Evolutionary conservation across 768 basidiomycete species (phyloP).

Genomic region (Fibroporia radiculosa): DNA sequence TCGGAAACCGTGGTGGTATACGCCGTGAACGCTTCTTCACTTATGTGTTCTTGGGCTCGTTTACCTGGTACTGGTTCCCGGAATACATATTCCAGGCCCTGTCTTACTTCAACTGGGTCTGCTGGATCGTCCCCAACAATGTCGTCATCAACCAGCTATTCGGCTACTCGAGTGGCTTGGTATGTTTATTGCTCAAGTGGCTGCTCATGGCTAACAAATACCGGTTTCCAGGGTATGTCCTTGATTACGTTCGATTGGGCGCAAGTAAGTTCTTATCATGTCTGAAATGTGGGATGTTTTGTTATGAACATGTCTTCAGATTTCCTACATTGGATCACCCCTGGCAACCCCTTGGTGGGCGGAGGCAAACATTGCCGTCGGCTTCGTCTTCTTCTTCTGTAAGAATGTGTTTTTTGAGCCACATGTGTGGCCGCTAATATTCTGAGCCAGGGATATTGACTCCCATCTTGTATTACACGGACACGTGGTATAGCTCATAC

Average conservation of each 20-base stretch:
- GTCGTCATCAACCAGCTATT: conserved; percentile 43
- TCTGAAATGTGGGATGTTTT: no score
- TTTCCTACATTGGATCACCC: conserved; percentile 60
- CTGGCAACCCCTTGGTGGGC: conserved; percentile 76
- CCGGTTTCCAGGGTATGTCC: conserved; percentile 37
- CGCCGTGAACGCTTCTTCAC: conserved; percentile 75
- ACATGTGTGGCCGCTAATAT: background rate
- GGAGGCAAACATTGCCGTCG: conserved; percentile 53
- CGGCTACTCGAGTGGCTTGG: conserved; percentile 29
- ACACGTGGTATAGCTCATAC: conserved; percentile 28
- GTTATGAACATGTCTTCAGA: conserved; percentile 27
- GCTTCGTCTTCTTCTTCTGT: conserved; percentile 39
- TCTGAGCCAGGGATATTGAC: conserved; percentile 28
- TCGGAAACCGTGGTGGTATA: conserved; percentile 51
- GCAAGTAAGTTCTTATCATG: conserved; percentile 10
- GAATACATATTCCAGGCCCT: conserved; percentile 81
- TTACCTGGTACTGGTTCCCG: conserved; percentile 57
- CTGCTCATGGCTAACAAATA: background rate
- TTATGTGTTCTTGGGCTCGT: conserved; percentile 49
- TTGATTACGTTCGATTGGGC: conserved; percentile 75
- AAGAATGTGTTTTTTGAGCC: conserved; percentile 5
- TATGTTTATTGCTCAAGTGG: background rate
- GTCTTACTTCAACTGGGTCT: conserved; percentile 80
- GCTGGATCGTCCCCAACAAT: conserved; percentile 40
- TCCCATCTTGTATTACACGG: conserved; percentile 31